Base-by-base conservation (phyloP, 768 basidiomycete species). In the Mycena chlorophos region DNA sequence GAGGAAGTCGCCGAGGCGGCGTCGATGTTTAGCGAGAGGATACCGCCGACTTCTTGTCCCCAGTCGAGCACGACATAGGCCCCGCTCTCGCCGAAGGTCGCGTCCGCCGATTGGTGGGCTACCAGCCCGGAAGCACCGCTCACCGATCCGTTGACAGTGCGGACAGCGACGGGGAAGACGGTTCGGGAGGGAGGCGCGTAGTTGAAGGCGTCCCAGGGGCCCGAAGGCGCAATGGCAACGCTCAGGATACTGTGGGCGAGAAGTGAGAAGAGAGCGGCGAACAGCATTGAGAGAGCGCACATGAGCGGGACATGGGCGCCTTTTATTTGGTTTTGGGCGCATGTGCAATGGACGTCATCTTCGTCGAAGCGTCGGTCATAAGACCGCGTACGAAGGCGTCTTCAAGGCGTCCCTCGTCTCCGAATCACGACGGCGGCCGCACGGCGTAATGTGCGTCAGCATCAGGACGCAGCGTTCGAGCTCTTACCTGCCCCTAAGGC, bases 191-290 rank as follows among this genome's bases (percentile, higher is more conserved):
- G 45, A 3, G 76, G 76, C 1, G 77, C 75, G 38, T 65, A 74
- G 54, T 77, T 78, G 62, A 78, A 78, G 14, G 56, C 58, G 56
- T 78, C 76, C 77, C 76, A 78, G 48, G 75, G 73, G 17, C 77
- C 76, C 28, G 54, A 49, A 1, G 76, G 76, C 10, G 75, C 77
- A 34, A 66, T 43, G 12, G 63, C 67, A 37, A 28, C 25, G 40
- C 42, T 56, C 17, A 57, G 19, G 19, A 49, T 14, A n/a, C 38
- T 30, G 5, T 46, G 40, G 22, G 40, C 22, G 40, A 42, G 40
- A 42, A 42, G 40, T 20, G 20, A 20, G 20, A 42, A 20, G 40
- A 22, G 22, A n/a, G n/a, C n/a, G n/a, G n/a, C n/a, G 40, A 8
- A 20, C 40, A 42, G 13, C 40, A 16, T 42, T 42, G 40, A n/a